These are phyloP conservation scores for Solanum pennellii DNA, from an alignment of 257 asterid genomes.

Conservation along the genomic window DNA sequence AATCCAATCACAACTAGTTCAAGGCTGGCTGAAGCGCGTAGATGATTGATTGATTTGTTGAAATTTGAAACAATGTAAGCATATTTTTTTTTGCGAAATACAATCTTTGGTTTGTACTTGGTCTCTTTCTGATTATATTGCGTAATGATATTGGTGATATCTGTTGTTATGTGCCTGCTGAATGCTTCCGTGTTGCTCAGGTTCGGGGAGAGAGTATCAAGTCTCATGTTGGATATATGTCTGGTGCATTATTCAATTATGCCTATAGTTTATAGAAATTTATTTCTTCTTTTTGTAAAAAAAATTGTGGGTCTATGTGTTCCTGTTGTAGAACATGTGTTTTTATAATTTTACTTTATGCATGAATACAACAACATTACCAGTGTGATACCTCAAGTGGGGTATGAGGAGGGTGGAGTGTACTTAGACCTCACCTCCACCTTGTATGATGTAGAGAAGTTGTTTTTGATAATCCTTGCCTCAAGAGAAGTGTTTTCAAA, in stretches of 20 bases:
- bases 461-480: neutral
- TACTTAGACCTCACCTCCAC: neutral
- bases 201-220: neutral
- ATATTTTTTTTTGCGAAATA: neutral
- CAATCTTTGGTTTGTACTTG: neutral
- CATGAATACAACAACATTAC: neutral
- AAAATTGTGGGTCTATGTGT: neutral
- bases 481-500: neutral
- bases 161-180: neutral
- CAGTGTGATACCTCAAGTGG: neutral
- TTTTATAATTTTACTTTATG: neutral
- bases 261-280: neutral
- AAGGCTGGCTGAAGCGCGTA: neutral
- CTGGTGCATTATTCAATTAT: neutral
- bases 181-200: neutral
- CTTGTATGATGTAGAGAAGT: neutral
- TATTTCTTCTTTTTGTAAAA: neutral
- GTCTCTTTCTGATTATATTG: neutral
- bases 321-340: neutral
- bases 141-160: neutral
- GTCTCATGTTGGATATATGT: neutral
- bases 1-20: neutral
- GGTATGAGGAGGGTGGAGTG: neutral
- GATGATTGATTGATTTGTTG: neutral
- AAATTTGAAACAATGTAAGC: neutral